A percentile compares a stretch with the other conserved stretches of the same genome.
Conservation (phyloP, 2,329 filamentous ascomycete genomes). For the Botrytis cinerea region DNA sequence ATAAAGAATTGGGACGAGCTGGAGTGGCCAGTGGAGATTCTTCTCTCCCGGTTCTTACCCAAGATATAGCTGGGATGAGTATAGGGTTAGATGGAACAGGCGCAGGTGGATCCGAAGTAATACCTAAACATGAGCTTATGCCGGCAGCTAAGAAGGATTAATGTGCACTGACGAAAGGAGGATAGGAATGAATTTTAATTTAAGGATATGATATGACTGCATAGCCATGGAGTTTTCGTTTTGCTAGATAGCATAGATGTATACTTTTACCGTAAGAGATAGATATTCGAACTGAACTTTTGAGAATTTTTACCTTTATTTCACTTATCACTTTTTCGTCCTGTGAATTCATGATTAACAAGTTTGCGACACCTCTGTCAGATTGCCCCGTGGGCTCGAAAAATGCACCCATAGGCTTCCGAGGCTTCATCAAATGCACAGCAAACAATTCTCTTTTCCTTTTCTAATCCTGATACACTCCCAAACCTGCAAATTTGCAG, state of each 20-base stretch:
- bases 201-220: not conserved
- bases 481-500: not conserved
- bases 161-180: not conserved
- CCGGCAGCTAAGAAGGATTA: not conserved
- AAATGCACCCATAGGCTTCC: not conserved
- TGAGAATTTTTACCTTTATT: too few species aligned
- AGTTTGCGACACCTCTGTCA: not conserved
- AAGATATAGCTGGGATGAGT: conserved; percentile 4
- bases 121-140: conserved; percentile 2
- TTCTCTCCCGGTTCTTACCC: not conserved
- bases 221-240: conserved; percentile 12
- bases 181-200: too few species aligned
- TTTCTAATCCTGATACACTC: not conserved
- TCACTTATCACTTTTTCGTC: not conserved
- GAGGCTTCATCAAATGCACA: too few species aligned
- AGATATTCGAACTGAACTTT: not conserved
- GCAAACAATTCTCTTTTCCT: not conserved
- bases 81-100: not conserved
- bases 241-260: not conserved
- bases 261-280: not conserved
- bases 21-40: not conserved
- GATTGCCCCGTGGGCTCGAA: not conserved
- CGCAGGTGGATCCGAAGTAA: not conserved
- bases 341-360: not conserved
- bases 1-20: not conserved